phyloP scores from a whole-genome alignment of 2,329 filamentous ascomycete genomes.

The Fusarium hostae region DNA sequence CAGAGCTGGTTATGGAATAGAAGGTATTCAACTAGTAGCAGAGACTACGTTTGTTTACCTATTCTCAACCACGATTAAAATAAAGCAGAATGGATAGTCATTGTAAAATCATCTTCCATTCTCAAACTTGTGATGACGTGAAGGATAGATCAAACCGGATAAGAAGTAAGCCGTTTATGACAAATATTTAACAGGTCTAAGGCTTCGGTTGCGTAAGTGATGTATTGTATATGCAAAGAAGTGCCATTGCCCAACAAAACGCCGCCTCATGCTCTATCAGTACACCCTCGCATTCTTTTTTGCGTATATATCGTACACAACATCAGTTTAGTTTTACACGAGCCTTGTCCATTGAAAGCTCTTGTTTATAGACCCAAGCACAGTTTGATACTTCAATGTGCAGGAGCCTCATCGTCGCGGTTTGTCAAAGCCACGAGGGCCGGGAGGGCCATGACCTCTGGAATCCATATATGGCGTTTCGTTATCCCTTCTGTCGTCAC shows the following conservation, averaged over 20 bases:
- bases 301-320: conserved; percentile 18
- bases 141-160: neutral
- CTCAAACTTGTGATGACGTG: neutral
- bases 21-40: neutral
- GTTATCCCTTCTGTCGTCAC: neutral
- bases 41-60: neutral
- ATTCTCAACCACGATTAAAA: neutral
- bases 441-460: neutral
- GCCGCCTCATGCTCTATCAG: conserved; percentile 7
- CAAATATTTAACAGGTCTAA: neutral
- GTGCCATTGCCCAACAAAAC: conserved; percentile 2
- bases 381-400: neutral
- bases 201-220: neutral
- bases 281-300: neutral
- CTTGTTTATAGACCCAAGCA: neutral
- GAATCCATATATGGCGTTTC: neutral
- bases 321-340: conserved; percentile 12
- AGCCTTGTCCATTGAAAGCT: neutral
- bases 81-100: neutral
- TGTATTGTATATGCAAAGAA: neutral
- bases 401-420: neutral
- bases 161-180: neutral
- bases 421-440: neutral
- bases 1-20: neutral
- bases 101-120: neutral